Base-by-base conservation (phyloP, 805 yeast species). In the Brettanomyces custersianus region DNA sequence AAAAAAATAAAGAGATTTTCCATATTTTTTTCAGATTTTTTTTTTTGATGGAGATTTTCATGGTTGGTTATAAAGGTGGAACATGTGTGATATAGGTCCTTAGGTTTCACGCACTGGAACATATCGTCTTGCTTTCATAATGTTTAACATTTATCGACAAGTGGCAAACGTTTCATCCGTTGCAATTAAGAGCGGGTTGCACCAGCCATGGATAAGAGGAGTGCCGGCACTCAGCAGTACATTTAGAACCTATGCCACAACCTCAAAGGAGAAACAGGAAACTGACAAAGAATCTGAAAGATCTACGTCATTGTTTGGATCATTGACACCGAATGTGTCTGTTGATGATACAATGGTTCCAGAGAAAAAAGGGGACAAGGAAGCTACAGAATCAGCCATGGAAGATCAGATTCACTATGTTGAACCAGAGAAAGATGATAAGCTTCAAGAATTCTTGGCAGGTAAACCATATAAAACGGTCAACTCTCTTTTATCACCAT, bases 401-500 rank as follows among this genome's bases (percentile, higher is more conserved):
- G 27, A 34, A 2, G 24, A 24, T 15, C 29, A 12, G 8, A 40
- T 49, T 13, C 31, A 38, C 17, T 48, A 50, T 31, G 34, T 56
- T 13, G 45, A 48, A 15, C 57, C 60, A 9, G 48, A 51, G 38
- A 42, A 54, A n/a, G 65, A 60, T 37, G 35, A 16, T 17, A 45
- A 43, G 34, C 62, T 72, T 45, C 78, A 75, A 47, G 68, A 70
- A 39, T 74, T 58, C 48, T 54, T 70, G 34, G 65, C 73, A 25
- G 74, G 77, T 26, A 46, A 54, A 42, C 67, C 85, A 50, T 61
- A 66, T 39, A 57, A 71, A 13, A 77, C 83, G 8, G 70, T 74
- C 31, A 72, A 74, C 37, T 57, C 61, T 24, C 59, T 74, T 12
- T 55, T 87, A 12, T 68, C 86, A 4, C 90, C 95, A 9, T 63